Percentiles rank a stretch among this genome's conserved stretches.
phyloP scores from a whole-genome alignment of 2,329 filamentous ascomycete species.

The Fusarium oligoseptatum region DNA sequence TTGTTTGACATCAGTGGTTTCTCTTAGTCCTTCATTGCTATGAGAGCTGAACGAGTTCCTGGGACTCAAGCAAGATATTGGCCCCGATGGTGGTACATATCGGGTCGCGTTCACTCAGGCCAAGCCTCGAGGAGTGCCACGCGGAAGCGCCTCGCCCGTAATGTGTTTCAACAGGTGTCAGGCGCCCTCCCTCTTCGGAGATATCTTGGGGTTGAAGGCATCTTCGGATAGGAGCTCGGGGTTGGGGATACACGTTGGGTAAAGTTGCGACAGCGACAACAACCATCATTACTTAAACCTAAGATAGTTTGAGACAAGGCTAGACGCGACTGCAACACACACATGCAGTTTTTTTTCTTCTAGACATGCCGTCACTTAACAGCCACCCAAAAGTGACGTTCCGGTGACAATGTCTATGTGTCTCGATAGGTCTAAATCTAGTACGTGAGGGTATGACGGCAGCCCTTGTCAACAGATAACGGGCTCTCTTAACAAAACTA shows the following conservation, averaged over 20 bases:
- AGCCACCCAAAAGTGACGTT: neutral
- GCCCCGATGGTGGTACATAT: conserved; percentile 51
- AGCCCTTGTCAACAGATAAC: neutral
- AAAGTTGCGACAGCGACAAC: neutral
- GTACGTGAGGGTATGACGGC: neutral
- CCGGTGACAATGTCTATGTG: neutral
- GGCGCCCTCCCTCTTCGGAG: conserved; percentile 81
- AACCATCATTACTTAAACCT: conserved; percentile 11
- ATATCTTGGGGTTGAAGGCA: conserved; percentile 78
- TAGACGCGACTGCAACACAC: neutral
- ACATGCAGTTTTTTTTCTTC: neutral
- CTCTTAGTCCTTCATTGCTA: neutral
- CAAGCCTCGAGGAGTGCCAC: conserved; percentile 51
- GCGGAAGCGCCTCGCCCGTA: conserved; percentile 48
- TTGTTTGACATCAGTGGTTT: neutral
- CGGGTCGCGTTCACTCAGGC: conserved; percentile 74
- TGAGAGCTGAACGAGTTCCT: neutral
- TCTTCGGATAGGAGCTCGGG: conserved; percentile 81
- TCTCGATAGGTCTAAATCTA: neutral
- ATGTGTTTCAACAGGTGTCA: conserved; percentile 57
- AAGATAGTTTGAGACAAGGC: neutral
- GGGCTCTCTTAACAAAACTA: neutral
- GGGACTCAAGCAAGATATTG: neutral
- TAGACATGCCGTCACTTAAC: no score
- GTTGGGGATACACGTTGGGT: conserved; percentile 49